Evolutionary conservation across 305 asterid species (phyloP), one percentile per base, ranked within the genome.

Genomic region (Fraxinus angustifolia): DNA sequence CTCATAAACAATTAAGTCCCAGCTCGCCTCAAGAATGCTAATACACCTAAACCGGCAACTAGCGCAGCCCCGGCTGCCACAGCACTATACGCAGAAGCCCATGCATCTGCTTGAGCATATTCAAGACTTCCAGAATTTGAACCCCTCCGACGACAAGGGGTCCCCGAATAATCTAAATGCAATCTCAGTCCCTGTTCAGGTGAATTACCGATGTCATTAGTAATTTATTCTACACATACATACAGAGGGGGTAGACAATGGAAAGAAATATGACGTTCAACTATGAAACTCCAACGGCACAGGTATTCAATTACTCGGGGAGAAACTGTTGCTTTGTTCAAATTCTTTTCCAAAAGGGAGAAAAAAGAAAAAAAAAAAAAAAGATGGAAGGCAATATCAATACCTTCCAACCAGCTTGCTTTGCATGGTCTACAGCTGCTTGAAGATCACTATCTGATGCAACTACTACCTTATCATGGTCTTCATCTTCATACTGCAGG

Each of bases 371-470:
- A 1, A 31, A 56, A 42, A 10, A 28, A 3, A 23, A 35, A 35
- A 48, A 19, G 45, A 45, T 38, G n/a, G 12, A 70, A 83, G 80
- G 50, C 30, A 28, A 77, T n/a, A 53, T 17, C 6, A 17, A 68
- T 90, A 95, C 99, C 98, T 94, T 96, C 98, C 98, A 96, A 78
- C 99, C 99, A 48, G 90, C 93, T 38, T 86, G 88, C 87, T 86
- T 90, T 73, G 99, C 99, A 82, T 96, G 98, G 88, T 92, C 93
- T 62, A 96, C 86, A 36, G 99, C 99, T 42, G 98, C 98, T 77
- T 86, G 89, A 82, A 94, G 98, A 91, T 96, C 99, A 81, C 90
- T 84, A 79, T 96, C 99, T 48, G 99, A 91, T 84, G 97, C 97
- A 71, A 96, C 92, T 31, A 96, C 85, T 65, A 94, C 93, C 85